phyloP scores from a whole-genome alignment of 176 grass and related monocot species.

The Triticum monococcum region DNA sequence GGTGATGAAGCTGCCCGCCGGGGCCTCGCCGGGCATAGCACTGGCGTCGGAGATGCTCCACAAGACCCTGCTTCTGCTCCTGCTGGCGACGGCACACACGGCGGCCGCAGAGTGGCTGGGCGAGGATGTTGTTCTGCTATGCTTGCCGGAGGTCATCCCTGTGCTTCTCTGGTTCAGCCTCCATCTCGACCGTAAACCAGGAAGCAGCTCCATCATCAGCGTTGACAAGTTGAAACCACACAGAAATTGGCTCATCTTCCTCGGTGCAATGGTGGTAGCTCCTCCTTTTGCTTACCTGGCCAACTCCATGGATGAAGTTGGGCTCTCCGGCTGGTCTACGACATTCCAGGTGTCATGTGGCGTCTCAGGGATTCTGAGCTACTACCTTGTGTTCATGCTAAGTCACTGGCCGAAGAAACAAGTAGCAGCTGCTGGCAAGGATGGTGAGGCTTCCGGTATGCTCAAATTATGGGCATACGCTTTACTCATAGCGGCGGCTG shows the following conservation, averaged over 20 bases:
- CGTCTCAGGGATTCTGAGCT: slow-evolving; percentile 11
- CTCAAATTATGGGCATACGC: not conserved
- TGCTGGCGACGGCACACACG: not conserved
- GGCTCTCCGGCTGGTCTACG: not conserved
- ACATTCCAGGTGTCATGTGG: not conserved
- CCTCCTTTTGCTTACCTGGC: not conserved
- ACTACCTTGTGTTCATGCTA: not conserved
- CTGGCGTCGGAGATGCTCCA: not conserved
- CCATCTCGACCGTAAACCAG: not conserved
- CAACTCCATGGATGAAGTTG: not conserved
- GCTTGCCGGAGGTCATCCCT: slow-evolving; percentile 6
- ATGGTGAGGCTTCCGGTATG: not conserved
- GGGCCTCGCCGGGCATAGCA: not conserved
- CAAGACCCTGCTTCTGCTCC: not conserved
- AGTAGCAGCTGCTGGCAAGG: not conserved
- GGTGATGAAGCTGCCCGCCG: not conserved
- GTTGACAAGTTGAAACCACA: not conserved
- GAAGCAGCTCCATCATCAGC: not conserved
- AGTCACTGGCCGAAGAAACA: not conserved
- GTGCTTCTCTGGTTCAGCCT: slow-evolving; percentile 21
- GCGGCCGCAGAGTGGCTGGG: not conserved
- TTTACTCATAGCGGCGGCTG: not conserved
- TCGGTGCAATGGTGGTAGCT: not conserved
- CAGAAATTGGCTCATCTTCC: not conserved
- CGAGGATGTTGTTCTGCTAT: not conserved